Percentiles rank a stretch among this genome's conserved stretches.
Conservation (phyloP, 306 rosid genomes). For the Leucaena leucocephala region DNA sequence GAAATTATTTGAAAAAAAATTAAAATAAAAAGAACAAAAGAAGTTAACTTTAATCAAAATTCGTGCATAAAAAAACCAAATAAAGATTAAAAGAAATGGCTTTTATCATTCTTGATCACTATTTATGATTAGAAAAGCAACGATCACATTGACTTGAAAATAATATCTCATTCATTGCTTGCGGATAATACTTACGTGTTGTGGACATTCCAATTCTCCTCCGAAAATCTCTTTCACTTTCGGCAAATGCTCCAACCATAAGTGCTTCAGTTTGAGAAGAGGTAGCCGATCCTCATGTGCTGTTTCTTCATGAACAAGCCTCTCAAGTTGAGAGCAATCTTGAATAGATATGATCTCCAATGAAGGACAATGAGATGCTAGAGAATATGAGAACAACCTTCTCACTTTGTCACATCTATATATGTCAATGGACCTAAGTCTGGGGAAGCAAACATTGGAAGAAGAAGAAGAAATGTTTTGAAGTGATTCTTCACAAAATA, state of each 20-base stretch:
- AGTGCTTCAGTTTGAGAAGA: not conserved
- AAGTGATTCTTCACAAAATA: constrained; percentile 18
- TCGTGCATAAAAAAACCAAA: no score
- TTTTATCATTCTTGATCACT: no score
- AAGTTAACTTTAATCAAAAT: no score
- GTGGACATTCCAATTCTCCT: no score
- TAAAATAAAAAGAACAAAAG: no score
- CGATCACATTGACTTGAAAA: no score
- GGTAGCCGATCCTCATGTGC: no score
- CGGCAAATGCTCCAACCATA: not conserved
- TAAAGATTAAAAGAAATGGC: no score
- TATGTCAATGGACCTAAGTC: fast-evolving
- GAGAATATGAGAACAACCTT: not conserved
- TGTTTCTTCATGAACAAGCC: not conserved
- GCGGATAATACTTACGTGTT: no score
- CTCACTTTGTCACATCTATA: not conserved
- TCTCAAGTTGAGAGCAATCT: not conserved
- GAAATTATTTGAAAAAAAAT: no score
- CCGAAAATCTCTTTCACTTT: not conserved
- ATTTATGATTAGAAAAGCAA: no score
- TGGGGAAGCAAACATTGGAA: not conserved
- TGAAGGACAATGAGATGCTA: not conserved
- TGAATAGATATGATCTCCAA: fast-evolving
- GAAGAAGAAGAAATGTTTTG: constrained; percentile 6
- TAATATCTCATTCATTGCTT: no score